Evolutionary conservation across 352 stramenopile genomes (phyloP), one percentile per base, ranked within the genome.

Genomic region (Phytophthora chlamydospora): DNA sequence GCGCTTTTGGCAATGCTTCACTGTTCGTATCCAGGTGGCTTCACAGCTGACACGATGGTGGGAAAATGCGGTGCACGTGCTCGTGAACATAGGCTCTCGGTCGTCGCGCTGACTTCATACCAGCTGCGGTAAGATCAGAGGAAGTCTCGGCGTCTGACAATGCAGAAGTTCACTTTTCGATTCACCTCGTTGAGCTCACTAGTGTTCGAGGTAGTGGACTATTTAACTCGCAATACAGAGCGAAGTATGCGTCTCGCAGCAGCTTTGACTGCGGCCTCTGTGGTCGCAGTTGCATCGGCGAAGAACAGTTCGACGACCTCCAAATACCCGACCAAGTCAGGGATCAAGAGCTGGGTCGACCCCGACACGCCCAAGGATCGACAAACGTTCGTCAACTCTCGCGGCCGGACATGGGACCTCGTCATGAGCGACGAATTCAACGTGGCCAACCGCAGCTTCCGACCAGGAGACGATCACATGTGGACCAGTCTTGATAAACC

Each of bases 401-500:
- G 80, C 9, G 81, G 78, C 19, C 65, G 73, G 11, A 52, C 7
- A 29, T 84, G 73, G 68, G 60, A 83, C 4, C 59, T 93, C 5
- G 78, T 93, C 29, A 97, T 97, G 84, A 96, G 83, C 31, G 92
- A 98, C 73, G 92, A 98, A 70, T 98, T 97, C 71, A 79, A 97
- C 63, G 78, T 80, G 41, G 73, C 87, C 0, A 80, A 84, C 46
- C 83, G 96, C 24, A 86, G 62, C 33, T 98, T 98, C 69, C 53
- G 76, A 27, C 94, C 98, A 42, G 95, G 95, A 9, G 63, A 85
- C 24, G 96, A 98, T 74, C 93, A 97, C 34, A 67, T 91, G 29
- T 98, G 93, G 93, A 98, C 92, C 16, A 91, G 93, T 4, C 78
- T 97, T 34, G 76, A 98, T 41, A 98, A 98, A 60, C 97, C 97